phyloP scores from a whole-genome alignment of 2,329 filamentous ascomycete genomes.

The Dactylellina haptotyla region DNA sequence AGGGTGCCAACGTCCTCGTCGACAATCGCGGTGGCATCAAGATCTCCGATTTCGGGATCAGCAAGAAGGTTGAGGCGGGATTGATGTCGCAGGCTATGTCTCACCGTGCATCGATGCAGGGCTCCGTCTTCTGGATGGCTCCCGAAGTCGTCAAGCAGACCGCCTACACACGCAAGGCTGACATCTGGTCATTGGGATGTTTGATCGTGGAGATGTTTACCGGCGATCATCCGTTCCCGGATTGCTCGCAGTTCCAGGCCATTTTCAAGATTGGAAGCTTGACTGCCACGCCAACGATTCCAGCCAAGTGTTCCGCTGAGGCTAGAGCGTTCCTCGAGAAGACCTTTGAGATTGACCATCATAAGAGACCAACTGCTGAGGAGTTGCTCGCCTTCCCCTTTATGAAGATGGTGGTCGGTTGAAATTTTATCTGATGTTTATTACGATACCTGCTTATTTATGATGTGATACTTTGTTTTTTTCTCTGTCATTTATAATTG shows the following conservation, averaged over 20 bases:
- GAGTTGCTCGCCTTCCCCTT: constrained; percentile 87
- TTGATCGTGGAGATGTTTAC: constrained; percentile 99
- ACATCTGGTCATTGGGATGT: constrained; percentile 98
- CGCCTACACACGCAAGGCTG: constrained; percentile 95
- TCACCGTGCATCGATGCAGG: constrained; percentile 83
- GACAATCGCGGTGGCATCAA: constrained; percentile 99
- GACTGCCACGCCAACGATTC: constrained; percentile 86
- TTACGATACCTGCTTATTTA: not conserved
- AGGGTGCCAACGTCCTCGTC: constrained; percentile 97
- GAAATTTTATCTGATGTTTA: not conserved
- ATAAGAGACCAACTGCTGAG: constrained; percentile 88
- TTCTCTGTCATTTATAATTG: not conserved
- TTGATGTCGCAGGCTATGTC: constrained; percentile 77
- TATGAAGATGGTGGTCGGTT: constrained; percentile 71
- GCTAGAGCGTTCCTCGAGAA: constrained; percentile 83
- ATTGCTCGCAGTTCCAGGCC: constrained; percentile 95
- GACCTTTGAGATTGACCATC: constrained; percentile 96
- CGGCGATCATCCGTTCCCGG: constrained; percentile 92
- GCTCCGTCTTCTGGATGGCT: constrained; percentile 99
- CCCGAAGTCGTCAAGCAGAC: constrained; percentile 98
- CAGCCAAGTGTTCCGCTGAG: constrained; percentile 84
- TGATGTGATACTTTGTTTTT: not conserved
- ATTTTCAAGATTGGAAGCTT: constrained; percentile 98
- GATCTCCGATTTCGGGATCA: constrained; percentile 98
- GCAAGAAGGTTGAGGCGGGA: constrained; percentile 94